These are phyloP conservation scores for Salix purpurea DNA, from an alignment of 345 rosid species.

Conservation along the genomic window DNA sequence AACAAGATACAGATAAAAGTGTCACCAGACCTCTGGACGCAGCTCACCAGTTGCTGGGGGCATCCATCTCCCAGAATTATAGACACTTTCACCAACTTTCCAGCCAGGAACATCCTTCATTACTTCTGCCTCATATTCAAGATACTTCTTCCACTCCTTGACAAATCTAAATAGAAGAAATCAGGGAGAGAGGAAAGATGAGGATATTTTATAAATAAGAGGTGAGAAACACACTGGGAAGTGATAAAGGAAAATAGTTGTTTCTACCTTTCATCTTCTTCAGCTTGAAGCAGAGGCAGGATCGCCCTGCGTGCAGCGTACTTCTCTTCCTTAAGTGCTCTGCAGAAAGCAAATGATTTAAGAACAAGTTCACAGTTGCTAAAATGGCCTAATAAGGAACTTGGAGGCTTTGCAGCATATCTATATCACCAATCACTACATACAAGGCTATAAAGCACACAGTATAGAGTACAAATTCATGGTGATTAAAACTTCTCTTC, in stretches of 20 bases:
- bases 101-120: conserved; percentile 99
- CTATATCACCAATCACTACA: background rate
- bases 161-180: conserved; percentile 56
- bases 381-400: background rate
- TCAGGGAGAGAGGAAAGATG: background rate
- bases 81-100: conserved; percentile 95
- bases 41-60: conserved; percentile 99
- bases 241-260: background rate
- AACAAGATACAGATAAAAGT: background rate
- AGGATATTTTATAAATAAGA: background rate
- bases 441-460: background rate
- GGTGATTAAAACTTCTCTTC: background rate
- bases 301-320: conserved; percentile 84
- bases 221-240: background rate
- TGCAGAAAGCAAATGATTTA: conserved; percentile 26
- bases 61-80: conserved; percentile 95
- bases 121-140: conserved; percentile 94
- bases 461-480: background rate
- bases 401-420: background rate
- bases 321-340: conserved; percentile 97
- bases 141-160: conserved; percentile 93
- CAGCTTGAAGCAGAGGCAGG: conserved; percentile 91
- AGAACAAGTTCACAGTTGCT: background rate
- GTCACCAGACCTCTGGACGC: conserved; percentile 97
- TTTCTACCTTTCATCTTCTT: conserved; percentile 92